phyloP scores from a whole-genome alignment of 768 basidiomycete species.

The Pleurotus platypus region DNA sequence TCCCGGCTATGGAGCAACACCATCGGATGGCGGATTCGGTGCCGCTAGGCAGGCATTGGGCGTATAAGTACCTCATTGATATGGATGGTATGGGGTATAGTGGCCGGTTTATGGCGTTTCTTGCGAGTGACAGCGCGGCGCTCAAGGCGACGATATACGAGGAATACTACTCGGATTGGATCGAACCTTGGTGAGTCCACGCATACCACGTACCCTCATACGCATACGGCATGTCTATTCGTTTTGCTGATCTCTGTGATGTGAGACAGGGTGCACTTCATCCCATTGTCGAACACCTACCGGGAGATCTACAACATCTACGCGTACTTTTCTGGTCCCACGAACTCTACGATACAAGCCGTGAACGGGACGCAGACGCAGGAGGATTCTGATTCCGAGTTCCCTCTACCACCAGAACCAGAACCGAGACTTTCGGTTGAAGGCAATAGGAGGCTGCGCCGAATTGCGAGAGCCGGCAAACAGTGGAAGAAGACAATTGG shows the following conservation, averaged over 20 bases:
- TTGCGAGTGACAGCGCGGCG: constrained; percentile 86
- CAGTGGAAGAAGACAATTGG: constrained; percentile 88
- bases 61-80: constrained; percentile 90
- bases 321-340: constrained; percentile 88
- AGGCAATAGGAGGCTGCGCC: constrained; percentile 68
- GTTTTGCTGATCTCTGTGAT: constrained; percentile 1
- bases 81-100: constrained; percentile 96
- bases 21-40: constrained; percentile 76
- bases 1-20: constrained; percentile 54
- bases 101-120: constrained; percentile 80
- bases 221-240: too few species aligned
- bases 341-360: constrained; percentile 50
- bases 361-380: constrained; percentile 43
- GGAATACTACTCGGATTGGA: constrained; percentile 90
- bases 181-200: constrained; percentile 68
- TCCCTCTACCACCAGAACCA: constrained; percentile 18
- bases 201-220: neutral
- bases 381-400: too few species aligned
- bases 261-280: constrained; percentile 80
- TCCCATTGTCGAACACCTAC: constrained; percentile 86
- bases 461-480: constrained; percentile 90
- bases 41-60: constrained; percentile 84
- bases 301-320: constrained; percentile 92
- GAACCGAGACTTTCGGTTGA: constrained; percentile 40
- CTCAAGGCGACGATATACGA: constrained; percentile 89